These are phyloP conservation scores for Stachybotrys chlorohalonatus DNA, from an alignment of 2,329 filamentous ascomycete species.

Conservation along the genomic window DNA sequence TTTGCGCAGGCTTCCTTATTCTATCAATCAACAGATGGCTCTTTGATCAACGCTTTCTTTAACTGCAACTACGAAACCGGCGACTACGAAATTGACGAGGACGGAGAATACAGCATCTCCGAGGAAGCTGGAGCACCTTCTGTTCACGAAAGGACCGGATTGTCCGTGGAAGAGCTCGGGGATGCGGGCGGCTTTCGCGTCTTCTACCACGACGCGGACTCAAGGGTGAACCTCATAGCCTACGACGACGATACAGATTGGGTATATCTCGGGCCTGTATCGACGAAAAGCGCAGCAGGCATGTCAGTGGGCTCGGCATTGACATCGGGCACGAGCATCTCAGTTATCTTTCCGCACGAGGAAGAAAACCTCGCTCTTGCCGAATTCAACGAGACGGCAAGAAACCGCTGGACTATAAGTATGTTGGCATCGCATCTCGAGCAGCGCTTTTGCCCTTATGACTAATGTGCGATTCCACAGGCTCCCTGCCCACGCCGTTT, in stretches of 20 bases:
- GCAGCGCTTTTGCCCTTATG: neutral
- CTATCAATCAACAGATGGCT: slow-evolving; percentile 6
- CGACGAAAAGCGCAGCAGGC: slow-evolving; percentile 3
- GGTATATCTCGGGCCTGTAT: slow-evolving; percentile 8
- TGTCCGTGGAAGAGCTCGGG: slow-evolving; percentile 8
- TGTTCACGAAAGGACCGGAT: slow-evolving; percentile 8
- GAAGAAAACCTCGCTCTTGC: slow-evolving; percentile 5
- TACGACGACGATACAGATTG: slow-evolving; percentile 13
- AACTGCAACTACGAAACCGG: slow-evolving; percentile 8
- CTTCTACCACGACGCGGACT: slow-evolving; percentile 10
- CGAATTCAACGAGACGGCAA: neutral
- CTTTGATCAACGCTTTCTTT: slow-evolving; percentile 7
- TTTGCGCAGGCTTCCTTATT: slow-evolving; percentile 2
- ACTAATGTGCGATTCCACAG: neutral
- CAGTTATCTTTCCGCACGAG: slow-evolving; percentile 9
- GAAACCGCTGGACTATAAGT: slow-evolving; percentile 1
- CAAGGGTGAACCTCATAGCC: slow-evolving; percentile 6
- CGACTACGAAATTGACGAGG: slow-evolving; percentile 4
- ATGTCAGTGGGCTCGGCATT: slow-evolving; percentile 5
- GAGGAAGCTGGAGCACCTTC: slow-evolving; percentile 4
- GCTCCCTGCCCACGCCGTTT: neutral
- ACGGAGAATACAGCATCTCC: slow-evolving; percentile 5
- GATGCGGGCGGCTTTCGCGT: slow-evolving; percentile 8
- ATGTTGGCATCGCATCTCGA: neutral
- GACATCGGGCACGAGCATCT: slow-evolving; percentile 6